phyloP scores from a whole-genome alignment of 2,329 filamentous ascomycete genomes.

The Fusarium stilboides region DNA sequence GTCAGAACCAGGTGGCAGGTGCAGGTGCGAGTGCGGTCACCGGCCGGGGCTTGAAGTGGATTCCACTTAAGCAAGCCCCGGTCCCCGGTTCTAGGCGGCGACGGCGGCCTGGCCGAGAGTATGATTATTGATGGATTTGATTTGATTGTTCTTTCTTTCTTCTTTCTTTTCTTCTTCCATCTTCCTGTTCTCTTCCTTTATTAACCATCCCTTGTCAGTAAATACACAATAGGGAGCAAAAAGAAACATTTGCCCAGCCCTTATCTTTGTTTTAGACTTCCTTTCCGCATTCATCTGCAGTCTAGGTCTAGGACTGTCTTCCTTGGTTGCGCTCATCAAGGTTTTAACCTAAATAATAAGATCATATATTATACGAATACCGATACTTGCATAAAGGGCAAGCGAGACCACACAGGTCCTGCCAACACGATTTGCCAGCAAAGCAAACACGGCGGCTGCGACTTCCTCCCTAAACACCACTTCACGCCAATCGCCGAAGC shows the following conservation, averaged over 20 bases:
- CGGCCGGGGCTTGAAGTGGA: conserved; percentile 25
- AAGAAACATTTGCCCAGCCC: background rate
- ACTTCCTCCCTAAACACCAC: conserved; percentile 25
- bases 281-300: background rate
- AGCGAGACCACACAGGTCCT: background rate
- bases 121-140: conserved; percentile 25
- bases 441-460: conserved; percentile 20
- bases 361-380: background rate
- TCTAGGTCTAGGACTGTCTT: background rate
- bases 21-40: conserved; percentile 21
- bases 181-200: background rate
- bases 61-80: conserved; percentile 23
- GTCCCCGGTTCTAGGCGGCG: conserved; percentile 28
- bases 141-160: background rate
- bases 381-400: background rate
- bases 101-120: conserved; percentile 36
- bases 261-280: background rate
- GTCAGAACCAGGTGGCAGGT: conserved; percentile 31
- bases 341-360: background rate
- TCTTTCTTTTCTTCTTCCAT: background rate
- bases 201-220: background rate
- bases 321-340: conserved; percentile 6
- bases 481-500: conserved; percentile 23
- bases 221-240: background rate
- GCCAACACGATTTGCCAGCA: conserved; percentile 28